Evolutionary conservation across 2,329 filamentous ascomycete species (phyloP).

Genomic region (Sordariomycetes sp.): DNA sequence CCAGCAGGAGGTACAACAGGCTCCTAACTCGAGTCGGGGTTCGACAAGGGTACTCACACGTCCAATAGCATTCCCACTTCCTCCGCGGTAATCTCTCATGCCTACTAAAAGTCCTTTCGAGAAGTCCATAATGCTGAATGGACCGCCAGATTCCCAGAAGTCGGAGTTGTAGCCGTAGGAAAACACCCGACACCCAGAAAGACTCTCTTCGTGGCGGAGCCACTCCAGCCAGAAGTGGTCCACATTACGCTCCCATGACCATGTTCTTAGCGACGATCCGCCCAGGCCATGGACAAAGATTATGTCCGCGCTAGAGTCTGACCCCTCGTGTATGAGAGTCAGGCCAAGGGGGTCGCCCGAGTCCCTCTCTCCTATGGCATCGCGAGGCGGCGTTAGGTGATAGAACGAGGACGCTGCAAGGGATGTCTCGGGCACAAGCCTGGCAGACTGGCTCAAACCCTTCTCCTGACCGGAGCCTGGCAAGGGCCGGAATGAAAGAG

Average conservation of each 20-base stretch:
- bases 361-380: not conserved
- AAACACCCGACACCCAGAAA: not conserved
- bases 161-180: not conserved
- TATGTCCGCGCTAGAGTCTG: not conserved
- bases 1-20: not conserved
- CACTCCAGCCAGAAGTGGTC: not conserved
- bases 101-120: not conserved
- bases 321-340: not conserved
- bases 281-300: conserved; percentile 2
- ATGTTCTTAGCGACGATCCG: not conserved
- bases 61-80: not conserved
- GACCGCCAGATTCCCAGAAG: not conserved
- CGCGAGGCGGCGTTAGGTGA: not conserved
- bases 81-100: not conserved
- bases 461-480: not conserved
- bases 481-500: too few relatives aligned
- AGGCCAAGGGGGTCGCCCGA: not conserved
- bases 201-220: not conserved
- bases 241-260: not conserved
- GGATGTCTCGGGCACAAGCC: not conserved
- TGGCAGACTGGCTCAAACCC: not conserved
- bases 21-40: not conserved
- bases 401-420: not conserved
- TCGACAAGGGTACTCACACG: not conserved
- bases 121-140: not conserved